Conservation (phyloP, 164 flowering plant genomes). For the Amborella trichopoda region DNA sequence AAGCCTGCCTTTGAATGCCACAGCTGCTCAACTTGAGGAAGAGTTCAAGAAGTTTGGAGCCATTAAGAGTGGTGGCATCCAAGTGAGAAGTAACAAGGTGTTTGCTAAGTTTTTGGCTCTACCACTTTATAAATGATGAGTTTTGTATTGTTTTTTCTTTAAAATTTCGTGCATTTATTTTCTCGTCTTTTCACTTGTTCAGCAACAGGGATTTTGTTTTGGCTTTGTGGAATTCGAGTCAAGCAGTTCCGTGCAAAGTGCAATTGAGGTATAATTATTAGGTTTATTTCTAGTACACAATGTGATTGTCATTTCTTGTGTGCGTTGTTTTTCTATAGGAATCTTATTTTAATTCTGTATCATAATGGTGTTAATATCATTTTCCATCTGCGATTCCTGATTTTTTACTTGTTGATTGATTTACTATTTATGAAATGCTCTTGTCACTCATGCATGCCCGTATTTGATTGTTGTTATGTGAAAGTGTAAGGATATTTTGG, state of each 20-base stretch:
- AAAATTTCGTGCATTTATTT: not conserved
- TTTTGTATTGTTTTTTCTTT: not conserved
- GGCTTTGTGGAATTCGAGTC: conserved; percentile 89
- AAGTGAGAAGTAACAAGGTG: conserved; percentile 92
- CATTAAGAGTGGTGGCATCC: conserved; percentile 71
- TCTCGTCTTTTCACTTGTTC: conserved; percentile 1
- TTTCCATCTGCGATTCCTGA: no score
- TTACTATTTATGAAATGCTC: no score
- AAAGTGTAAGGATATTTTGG: no score
- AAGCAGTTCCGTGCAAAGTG: conserved; percentile 49
- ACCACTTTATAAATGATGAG: not conserved
- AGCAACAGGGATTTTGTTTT: conserved; percentile 78
- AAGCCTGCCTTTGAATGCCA: conserved; percentile 38
- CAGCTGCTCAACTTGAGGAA: conserved; percentile 37
- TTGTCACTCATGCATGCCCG: no score
- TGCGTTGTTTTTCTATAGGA: not conserved
- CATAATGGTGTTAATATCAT: no score
- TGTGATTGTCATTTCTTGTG: not conserved
- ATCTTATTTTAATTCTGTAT: not conserved
- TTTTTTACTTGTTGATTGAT: no score
- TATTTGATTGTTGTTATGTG: no score
- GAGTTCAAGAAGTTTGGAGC: conserved; percentile 77
- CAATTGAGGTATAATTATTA: conserved; percentile 50
- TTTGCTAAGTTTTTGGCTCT: conserved; percentile 3
- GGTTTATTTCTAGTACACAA: not conserved